These are phyloP conservation scores for Cnidoscolus chayamansa DNA, from an alignment of 441 rosid genomes.

Conservation along the genomic window DNA sequence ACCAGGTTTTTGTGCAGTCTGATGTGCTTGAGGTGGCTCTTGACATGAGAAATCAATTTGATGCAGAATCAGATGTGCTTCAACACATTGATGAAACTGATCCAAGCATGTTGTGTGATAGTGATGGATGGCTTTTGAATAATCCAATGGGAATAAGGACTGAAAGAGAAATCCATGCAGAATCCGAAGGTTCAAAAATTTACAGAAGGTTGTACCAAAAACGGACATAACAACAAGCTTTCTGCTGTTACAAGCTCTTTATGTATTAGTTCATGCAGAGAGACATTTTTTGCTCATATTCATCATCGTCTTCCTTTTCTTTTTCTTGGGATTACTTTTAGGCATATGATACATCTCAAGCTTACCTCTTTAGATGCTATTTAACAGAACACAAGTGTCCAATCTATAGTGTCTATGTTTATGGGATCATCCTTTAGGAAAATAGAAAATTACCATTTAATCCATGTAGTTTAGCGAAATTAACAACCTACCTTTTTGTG, in stretches of 20 bases:
- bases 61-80: slow-evolving; percentile 43
- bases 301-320: too few species aligned
- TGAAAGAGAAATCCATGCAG: slow-evolving; percentile 89
- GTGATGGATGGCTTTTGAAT: slow-evolving; percentile 62
- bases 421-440: too few species aligned
- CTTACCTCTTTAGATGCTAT: too few species aligned
- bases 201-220: slow-evolving; percentile 79
- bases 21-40: slow-evolving; percentile 80
- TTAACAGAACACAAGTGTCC: too few species aligned
- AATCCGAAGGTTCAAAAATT: slow-evolving; percentile 67
- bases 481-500: too few species aligned
- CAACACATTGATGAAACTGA: slow-evolving; percentile 43
- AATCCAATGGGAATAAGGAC: slow-evolving; percentile 90
- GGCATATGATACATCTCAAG: too few species aligned
- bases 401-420: too few species aligned
- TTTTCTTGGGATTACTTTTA: too few species aligned
- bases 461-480: too few species aligned
- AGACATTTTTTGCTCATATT: too few species aligned
- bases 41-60: slow-evolving; percentile 81
- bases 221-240: slow-evolving; percentile 10
- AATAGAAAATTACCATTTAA: too few species aligned
- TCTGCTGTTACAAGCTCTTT: not conserved
- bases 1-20: slow-evolving; percentile 83
- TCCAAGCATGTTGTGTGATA: slow-evolving; percentile 33
- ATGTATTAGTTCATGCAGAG: not conserved